Evolutionary conservation across 805 yeast genomes (phyloP).

Genomic region (Ogataea kodamae): DNA sequence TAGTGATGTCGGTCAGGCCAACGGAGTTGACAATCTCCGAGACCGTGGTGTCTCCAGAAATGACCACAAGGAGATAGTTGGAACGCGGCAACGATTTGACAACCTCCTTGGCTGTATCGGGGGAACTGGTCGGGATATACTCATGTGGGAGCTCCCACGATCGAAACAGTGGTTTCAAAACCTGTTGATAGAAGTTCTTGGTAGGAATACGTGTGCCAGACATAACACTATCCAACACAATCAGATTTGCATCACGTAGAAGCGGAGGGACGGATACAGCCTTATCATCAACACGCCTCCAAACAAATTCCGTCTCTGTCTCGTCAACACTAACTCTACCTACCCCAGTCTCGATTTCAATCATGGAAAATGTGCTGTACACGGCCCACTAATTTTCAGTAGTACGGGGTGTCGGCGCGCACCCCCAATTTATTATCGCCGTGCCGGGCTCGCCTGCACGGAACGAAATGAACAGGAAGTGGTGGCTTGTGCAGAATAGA

Average conservation of each 20-base stretch:
- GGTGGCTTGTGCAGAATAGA: too few relatives aligned
- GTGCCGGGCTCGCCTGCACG: too few relatives aligned
- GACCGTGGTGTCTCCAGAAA: constrained; percentile 86
- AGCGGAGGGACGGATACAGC: constrained; percentile 1
- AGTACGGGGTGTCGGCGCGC: too few relatives aligned
- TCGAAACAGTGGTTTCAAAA: constrained; percentile 47
- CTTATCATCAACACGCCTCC: not conserved
- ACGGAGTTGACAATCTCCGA: constrained; percentile 65
- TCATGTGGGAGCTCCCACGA: constrained; percentile 32
- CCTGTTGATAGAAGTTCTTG: constrained; percentile 37
- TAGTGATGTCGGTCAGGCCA: constrained; percentile 5
- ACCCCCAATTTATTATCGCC: too few relatives aligned
- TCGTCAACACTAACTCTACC: constrained; percentile 6
- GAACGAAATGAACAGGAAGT: not conserved
- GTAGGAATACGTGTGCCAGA: constrained; percentile 44
- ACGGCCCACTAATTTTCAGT: too few relatives aligned
- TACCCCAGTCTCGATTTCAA: constrained; percentile 3
- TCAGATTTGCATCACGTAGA: constrained; percentile 2
- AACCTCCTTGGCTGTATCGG: constrained; percentile 38
- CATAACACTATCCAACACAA: constrained; percentile 45
- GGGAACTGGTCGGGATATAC: constrained; percentile 42
- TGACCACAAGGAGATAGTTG: constrained; percentile 47
- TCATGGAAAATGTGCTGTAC: constrained; percentile 4
- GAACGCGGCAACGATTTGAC: constrained; percentile 32
- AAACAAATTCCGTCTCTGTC: constrained; percentile 5